Conservation (phyloP, 2,329 filamentous ascomycete genomes). For the Zasmidium angulare region DNA sequence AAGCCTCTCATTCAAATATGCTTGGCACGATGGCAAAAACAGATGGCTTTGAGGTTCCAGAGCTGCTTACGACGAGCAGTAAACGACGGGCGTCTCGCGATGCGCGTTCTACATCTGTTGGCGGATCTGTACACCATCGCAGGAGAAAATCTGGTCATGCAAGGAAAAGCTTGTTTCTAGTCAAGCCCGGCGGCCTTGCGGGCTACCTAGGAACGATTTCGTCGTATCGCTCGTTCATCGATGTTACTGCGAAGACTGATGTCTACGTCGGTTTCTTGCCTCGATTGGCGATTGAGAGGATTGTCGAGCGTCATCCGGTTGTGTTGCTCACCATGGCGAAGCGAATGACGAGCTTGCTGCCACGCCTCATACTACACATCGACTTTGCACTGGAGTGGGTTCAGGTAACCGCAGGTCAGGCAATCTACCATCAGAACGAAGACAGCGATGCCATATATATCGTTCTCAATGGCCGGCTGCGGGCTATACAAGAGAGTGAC, state of each 20-base stretch:
- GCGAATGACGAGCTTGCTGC: slow-evolving; percentile 82
- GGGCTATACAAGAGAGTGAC: slow-evolving; percentile 78
- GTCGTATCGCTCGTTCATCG: slow-evolving; percentile 92
- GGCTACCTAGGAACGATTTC: slow-evolving; percentile 94
- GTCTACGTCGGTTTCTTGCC: slow-evolving; percentile 97
- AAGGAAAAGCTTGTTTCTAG: slow-evolving; percentile 75
- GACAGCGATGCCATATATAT: slow-evolving; percentile 99
- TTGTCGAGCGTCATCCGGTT: slow-evolving; percentile 89
- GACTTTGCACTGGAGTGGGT: slow-evolving; percentile 99
- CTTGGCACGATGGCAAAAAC: slow-evolving; percentile 42
- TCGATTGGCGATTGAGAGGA: slow-evolving; percentile 78
- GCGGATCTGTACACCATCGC: slow-evolving; percentile 32
- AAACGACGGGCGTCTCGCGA: slow-evolving; percentile 18
- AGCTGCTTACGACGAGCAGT: slow-evolving; percentile 19
- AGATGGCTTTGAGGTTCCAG: slow-evolving; percentile 37
- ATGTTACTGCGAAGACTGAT: slow-evolving; percentile 95
- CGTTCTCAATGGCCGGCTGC: slow-evolving; percentile 86
- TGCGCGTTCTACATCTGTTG: slow-evolving; percentile 23
- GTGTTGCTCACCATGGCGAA: slow-evolving; percentile 96
- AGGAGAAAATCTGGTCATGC: slow-evolving; percentile 43
- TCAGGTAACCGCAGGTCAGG: slow-evolving; percentile 90
- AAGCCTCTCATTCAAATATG: slow-evolving; percentile 41
- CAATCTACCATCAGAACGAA: slow-evolving; percentile 89
- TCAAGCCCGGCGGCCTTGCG: slow-evolving; percentile 90
- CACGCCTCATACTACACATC: slow-evolving; percentile 88